These are phyloP conservation scores for Solanum verrucosum DNA, from an alignment of 257 asterid genomes.

Conservation along the genomic window DNA sequence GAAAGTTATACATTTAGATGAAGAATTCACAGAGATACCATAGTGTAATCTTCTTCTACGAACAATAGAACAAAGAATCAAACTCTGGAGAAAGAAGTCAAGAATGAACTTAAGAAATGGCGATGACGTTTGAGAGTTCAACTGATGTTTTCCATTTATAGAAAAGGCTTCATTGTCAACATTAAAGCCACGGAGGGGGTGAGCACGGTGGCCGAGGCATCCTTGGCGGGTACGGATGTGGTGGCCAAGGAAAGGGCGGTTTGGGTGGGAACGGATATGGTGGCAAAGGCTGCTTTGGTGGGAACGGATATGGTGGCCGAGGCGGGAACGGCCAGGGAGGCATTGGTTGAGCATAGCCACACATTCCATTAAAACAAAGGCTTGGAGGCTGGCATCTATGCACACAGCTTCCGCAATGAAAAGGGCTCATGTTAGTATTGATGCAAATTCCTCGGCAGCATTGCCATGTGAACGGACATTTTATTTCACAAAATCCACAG, in stretches of 20 bases:
- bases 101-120: neutral
- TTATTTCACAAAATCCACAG: slow-evolving; percentile 54
- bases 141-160: neutral
- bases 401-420: slow-evolving; percentile 52
- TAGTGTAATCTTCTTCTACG: neutral
- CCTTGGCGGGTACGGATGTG: neutral
- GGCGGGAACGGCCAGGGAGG: slow-evolving; percentile 38
- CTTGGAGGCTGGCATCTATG: slow-evolving; percentile 30
- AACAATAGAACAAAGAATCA: neutral
- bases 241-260: slow-evolving; percentile 5
- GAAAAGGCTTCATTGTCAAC: neutral
- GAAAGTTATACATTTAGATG: neutral
- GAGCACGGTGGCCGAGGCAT: neutral
- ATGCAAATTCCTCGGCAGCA: slow-evolving; percentile 54
- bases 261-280: slow-evolving; percentile 3
- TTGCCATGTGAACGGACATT: slow-evolving; percentile 56
- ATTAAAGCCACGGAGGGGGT: neutral
- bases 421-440: slow-evolving; percentile 34
- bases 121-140: neutral
- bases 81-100: neutral
- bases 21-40: neutral
- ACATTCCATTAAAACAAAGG: slow-evolving; percentile 44
- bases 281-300: neutral
- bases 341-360: slow-evolving; percentile 51
- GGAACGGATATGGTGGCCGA: slow-evolving; percentile 22